Base-by-base conservation (phyloP, 305 asterid species). In the Galium porrigens region DNA sequence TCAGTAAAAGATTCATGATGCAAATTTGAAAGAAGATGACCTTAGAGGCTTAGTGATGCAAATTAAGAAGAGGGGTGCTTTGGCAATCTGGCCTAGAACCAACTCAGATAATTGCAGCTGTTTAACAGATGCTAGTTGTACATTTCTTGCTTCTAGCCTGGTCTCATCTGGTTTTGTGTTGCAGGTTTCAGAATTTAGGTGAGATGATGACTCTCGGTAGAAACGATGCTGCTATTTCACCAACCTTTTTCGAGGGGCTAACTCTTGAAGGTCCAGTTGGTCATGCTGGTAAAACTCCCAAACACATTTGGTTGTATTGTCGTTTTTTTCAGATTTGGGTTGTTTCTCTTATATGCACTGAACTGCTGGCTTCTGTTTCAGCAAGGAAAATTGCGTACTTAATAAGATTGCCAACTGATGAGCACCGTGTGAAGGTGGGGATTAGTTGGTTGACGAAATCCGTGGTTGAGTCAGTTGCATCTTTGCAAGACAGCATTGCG, bases 161-260 rank as follows among this genome's bases (percentile, higher is more conserved):
- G 41, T 37, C 39, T 46, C 27, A 51, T 67, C 36, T 9, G 39
- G 34, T 39, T 68, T 65, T 33, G 49, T 53, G 72, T 42, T 68
- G 67, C 84, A 91, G 98, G 80, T 91, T 85, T 75, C 98, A 91
- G 80, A 81, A 85, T 81, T 72, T 88, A 55, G 98, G 98, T 33
- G 98, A 91, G 86, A 91, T 91, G 98, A 86, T 91, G 96, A 87
- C 83, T 71, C 96, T 91, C 54, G 98, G 98, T 68, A 84, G 83
- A 74, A 80, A 70, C 25, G 98, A 91, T 72, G 98, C 87, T 70
- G 95, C 96, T 67, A 70, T 91, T 55, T 61, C 98, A 48, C 96
- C 96, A 65, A 86, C 90, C 73, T 86, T 89, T 63, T 54, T 82
- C 0, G 96, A 91, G 61, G 95, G 95, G 63, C 71, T 91, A 49